Evolutionary conservation across 495 filamentous ascomycete species (phyloP), one percentile per base, ranked within the genome.

Genomic region (Xylaria castorea): DNA sequence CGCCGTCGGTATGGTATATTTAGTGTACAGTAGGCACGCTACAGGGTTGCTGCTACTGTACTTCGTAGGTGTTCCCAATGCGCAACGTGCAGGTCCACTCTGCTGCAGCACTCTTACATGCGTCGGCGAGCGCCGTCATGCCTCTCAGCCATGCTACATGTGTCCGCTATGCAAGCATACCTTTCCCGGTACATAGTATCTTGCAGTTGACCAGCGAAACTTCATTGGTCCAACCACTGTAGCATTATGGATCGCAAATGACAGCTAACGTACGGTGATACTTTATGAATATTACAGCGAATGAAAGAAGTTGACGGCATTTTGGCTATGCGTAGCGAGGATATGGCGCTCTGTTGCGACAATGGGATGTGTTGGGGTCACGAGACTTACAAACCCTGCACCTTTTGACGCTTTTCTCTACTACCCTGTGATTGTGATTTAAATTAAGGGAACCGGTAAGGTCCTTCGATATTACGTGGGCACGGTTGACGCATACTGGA

Each of bases 81-180:
- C 18, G 57, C 57, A 38, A 38, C 57, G 30, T 61, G 57, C 57
- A n/a, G 57, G 57, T 38, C 57, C 57, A n/a, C 57, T 36, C 22
- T 9, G 20, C 16, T 61, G 32, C 57, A 58, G 27, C 7, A 14
- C 30, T 61, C 18, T 9, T 32, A 38, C 34, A 38, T 38, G 57
- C 57, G 32, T 61, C 55, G 55, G 55, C 32, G 55, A 60, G 32
- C 30, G 14, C 55, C 55, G 55, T 36, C 51, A 34, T 18, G 11
- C 14, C 53, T 34, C 27, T 18, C 12, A n/a, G n/a, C n/a, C n/a
- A n/a, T n/a, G n/a, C n/a, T n/a, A n/a, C n/a, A n/a, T n/a, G n/a
- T n/a, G n/a, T n/a, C n/a, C n/a, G n/a, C n/a, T n/a, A n/a, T 30
- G 6, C 5, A 48, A 14, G 46, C 46, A n/a, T n/a, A 1, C 20